Evolutionary conservation across 805 yeast genomes (phyloP).

Genomic region (Kodamaea fukazawae): DNA sequence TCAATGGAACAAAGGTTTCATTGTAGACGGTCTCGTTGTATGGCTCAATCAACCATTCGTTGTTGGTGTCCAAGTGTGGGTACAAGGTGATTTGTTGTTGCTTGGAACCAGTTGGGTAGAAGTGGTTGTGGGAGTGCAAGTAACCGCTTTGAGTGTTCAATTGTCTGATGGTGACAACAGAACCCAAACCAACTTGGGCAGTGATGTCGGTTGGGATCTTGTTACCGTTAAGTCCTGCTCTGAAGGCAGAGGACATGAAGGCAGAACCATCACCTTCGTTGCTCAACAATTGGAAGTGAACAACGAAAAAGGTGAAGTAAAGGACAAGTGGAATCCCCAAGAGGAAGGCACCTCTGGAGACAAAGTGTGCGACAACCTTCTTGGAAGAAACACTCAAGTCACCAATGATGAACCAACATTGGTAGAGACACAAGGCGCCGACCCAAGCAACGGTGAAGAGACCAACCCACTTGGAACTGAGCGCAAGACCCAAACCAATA

Average conservation of each 20-base stretch:
- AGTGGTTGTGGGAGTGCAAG: constrained; percentile 73
- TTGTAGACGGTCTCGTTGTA: constrained; percentile 59
- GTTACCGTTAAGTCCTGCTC: constrained; percentile 59
- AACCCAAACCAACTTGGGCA: constrained; percentile 73
- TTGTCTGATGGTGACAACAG: constrained; percentile 65
- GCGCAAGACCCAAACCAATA: constrained; percentile 67
- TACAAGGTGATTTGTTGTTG: constrained; percentile 82
- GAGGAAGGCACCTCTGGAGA: constrained; percentile 50
- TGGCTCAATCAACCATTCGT: constrained; percentile 68
- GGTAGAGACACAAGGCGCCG: constrained; percentile 58
- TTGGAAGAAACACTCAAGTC: constrained; percentile 54
- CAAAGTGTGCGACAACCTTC: constrained; percentile 45
- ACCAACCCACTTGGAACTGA: constrained; percentile 83
- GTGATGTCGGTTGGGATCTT: constrained; percentile 54
- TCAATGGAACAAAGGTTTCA: constrained; percentile 57
- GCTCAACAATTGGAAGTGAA: constrained; percentile 58
- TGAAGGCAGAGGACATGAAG: constrained; percentile 70
- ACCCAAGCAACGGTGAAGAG: constrained; percentile 78
- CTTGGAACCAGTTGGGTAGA: constrained; percentile 74
- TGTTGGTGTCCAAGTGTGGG: constrained; percentile 74
- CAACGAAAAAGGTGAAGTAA: constrained; percentile 56
- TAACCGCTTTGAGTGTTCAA: constrained; percentile 73
- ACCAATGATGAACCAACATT: constrained; percentile 71
- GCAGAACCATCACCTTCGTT: constrained; percentile 71
- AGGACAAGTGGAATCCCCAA: constrained; percentile 57